Conservation (phyloP, 1,139 yeast genomes). For the Geotrichum citri-aurantii region DNA sequence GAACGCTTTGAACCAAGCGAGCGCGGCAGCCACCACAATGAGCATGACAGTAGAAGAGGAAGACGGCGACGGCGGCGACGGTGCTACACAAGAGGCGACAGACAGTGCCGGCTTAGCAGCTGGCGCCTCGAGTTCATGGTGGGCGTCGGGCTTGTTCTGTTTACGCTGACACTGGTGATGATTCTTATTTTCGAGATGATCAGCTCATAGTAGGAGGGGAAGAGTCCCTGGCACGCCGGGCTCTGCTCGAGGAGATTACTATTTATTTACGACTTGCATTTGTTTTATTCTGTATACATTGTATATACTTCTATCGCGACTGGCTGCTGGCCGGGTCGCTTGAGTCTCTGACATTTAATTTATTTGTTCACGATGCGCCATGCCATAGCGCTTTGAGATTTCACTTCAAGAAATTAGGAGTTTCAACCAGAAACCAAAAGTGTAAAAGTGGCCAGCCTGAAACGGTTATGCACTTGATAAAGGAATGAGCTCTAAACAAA, state of each 20-base stretch:
- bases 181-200: background rate
- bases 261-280: background rate
- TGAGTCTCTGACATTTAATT: background rate
- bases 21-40: background rate
- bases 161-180: background rate
- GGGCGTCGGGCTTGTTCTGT: background rate
- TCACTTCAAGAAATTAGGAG: no score
- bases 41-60: background rate
- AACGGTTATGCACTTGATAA: no score
- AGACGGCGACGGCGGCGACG: background rate
- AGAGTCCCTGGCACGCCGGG: background rate
- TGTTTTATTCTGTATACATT: background rate
- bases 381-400: no score
- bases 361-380: background rate
- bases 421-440: no score
- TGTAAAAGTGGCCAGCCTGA: no score
- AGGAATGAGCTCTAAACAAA: no score
- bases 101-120: background rate
- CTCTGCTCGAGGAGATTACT: background rate
- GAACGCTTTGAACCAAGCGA: background rate
- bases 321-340: background rate
- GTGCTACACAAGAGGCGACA: background rate
- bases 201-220: background rate
- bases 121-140: background rate
- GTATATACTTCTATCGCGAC: background rate